phyloP scores from a whole-genome alignment of 1,284 basidiomycete genomes.

The Apiotrichum akiyoshidainum region DNA sequence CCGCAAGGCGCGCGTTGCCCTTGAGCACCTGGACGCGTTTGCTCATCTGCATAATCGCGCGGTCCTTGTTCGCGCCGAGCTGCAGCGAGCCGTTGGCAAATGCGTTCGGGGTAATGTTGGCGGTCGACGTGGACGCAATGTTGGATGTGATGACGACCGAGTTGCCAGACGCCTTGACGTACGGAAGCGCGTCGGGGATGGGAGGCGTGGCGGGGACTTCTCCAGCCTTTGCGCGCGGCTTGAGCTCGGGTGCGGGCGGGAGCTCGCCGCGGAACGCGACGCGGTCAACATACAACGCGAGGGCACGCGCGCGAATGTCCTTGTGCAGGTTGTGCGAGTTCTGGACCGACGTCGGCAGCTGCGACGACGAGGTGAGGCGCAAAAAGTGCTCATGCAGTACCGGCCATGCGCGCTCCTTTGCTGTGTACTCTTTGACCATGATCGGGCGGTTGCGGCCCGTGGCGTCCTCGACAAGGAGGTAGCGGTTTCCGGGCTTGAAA shows the following conservation, averaged over 20 bases:
- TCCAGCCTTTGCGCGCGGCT: constrained; percentile 33
- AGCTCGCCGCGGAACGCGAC: constrained; percentile 36
- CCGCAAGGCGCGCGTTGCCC: constrained; percentile 42
- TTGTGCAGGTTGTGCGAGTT: constrained; percentile 15
- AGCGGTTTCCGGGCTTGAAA: constrained; percentile 73
- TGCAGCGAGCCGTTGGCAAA: constrained; percentile 25
- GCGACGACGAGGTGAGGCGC: constrained; percentile 32
- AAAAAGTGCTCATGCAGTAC: constrained; percentile 52
- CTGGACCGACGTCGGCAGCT: constrained; percentile 23
- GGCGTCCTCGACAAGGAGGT: constrained; percentile 87
- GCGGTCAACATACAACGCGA: constrained; percentile 41
- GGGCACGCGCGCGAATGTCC: constrained; percentile 41
- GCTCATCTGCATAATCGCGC: constrained; percentile 48
- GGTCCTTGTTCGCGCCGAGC: constrained; percentile 38
- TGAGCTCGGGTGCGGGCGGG: constrained; percentile 30
- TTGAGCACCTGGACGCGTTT: constrained; percentile 51
- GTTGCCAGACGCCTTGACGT: constrained; percentile 88
- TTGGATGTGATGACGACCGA: constrained; percentile 88
- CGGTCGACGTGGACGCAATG: constrained; percentile 74
- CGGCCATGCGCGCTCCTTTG: constrained; percentile 55
- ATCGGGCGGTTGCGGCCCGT: constrained; percentile 64
- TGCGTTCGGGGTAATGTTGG: constrained; percentile 35
- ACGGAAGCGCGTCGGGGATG: constrained; percentile 37
- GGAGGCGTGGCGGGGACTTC: constrained; percentile 29
- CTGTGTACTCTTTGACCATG: constrained; percentile 56